Base-by-base conservation (phyloP, 1,284 basidiomycete species). In the Apiotrichum gamsii region DNA sequence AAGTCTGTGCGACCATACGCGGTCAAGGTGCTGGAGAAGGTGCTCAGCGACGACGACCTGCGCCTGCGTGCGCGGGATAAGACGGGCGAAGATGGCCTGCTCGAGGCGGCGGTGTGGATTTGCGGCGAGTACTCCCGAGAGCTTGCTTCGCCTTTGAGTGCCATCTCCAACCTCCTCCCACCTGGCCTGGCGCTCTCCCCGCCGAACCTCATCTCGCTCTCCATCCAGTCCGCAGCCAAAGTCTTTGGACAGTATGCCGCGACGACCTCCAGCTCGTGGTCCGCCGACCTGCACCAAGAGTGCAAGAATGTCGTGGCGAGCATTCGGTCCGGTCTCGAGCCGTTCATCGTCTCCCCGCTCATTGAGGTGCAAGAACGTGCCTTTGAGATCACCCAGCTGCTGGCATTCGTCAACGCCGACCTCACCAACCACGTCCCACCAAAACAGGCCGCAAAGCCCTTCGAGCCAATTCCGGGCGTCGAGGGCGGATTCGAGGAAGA, bases 301-400 rank as follows among this genome's bases (percentile, higher is more conserved):
- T 75, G 85, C 24, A 82, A 80, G 60, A 69, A 74, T 25, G 73
- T 80, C 5, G 84, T 86, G 0, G 78, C 81, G 19, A 77, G 77
- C 19, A 75, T 88, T 43, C 72, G 81, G 11, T 72, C 70, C 16
- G 78, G 80, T 13, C 67, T 87, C 44, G 65, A 74, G n/a, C 75
- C 36, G 77, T 88, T 67, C 57, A 51, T 58, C 39, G 69, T 74
- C 3, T 82, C 76, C 60, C 71, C 78, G 4, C 79, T 93, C 58
- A 82, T 90, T 30, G 93, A 96, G 64, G 84, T 97, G 13, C 88
- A 91, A 71, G 90, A 97, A 71, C 77, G 94, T 82, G 87, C 90
- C 5, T 82, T 85, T 13, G 90, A 94, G 60, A 77, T 84, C 29
- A 66, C 83, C 2, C 84, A 90, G 61, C 73, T 96, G 3, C 84